Conservation (phyloP, 2,329 filamentous ascomycete species). For the Aspergillus ibericus region DNA sequence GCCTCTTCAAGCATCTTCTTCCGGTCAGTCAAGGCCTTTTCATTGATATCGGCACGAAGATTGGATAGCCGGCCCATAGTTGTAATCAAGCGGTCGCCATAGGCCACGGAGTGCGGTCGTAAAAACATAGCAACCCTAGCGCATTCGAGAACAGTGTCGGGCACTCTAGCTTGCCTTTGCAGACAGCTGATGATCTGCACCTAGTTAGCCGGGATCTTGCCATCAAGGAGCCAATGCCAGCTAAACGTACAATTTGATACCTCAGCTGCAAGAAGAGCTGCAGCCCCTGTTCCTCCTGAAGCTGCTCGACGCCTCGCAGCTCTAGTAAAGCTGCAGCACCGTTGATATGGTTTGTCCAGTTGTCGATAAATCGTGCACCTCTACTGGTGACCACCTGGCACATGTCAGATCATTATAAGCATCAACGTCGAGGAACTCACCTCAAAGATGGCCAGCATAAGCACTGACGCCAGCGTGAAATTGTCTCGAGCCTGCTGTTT, state of each 20-base stretch:
- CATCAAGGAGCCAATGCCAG: not conserved
- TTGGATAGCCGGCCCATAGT: constrained; percentile 33
- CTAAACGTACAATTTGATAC: constrained; percentile 54
- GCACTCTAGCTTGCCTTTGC: constrained; percentile 32
- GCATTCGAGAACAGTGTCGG: constrained; percentile 34
- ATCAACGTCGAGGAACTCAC: constrained; percentile 38
- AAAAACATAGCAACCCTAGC: constrained; percentile 31
- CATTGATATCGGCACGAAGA: constrained; percentile 35
- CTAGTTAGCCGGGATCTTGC: constrained; percentile 5
- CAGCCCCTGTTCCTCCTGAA: constrained; percentile 48
- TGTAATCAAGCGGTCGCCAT: constrained; percentile 31
- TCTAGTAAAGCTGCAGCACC: constrained; percentile 61
- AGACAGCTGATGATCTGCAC: constrained; percentile 36
- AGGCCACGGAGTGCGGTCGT: constrained; percentile 27
- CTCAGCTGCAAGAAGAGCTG: constrained; percentile 57
- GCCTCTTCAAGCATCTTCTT: constrained; percentile 33
- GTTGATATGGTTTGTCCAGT: constrained; percentile 59
- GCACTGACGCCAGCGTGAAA: constrained; percentile 53
- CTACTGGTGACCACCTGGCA: constrained; percentile 41
- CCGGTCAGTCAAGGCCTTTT: constrained; percentile 24
- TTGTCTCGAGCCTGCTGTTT: constrained; percentile 37
- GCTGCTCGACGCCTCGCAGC: constrained; percentile 39
- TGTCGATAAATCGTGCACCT: constrained; percentile 48
- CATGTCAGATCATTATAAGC: constrained; percentile 5
- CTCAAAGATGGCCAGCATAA: constrained; percentile 63